Evolutionary conservation across 345 rosid species (phyloP), one percentile per base, ranked within the genome.

Genomic region (Hirschfeldia incana): DNA sequence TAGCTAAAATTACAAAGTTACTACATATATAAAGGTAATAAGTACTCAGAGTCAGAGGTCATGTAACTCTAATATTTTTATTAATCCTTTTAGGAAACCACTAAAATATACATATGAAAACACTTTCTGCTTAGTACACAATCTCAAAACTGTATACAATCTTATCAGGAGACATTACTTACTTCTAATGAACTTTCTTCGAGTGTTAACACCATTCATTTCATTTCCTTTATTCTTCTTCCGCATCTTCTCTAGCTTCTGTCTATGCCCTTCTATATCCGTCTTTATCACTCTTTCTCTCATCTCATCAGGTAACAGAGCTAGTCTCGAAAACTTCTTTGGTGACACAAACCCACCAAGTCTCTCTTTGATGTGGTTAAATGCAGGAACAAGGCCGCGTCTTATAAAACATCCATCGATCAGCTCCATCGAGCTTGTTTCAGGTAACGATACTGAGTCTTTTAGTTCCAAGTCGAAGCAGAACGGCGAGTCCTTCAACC

Each of bases 401-500:
- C 98, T 89, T 5, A 94, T 87, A 69, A 89, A 90, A 85, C 94
- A 89, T 61, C 98, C 95, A 5, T 90, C 92, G 2, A 94, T 80
- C 69, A 94, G 89, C 80, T 89, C 89, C 94, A 92, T 87, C 9
- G 97, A 89, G 85, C 85, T 94, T 60, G 76, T 44, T 70, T 89
- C 91, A 0, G 95, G 97, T 62, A 92, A 89, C 28, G 88, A 74
- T 6, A 87, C 68, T 0, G 87, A 85, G 71, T 94, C 89, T 82
- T 89, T 94, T 67, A 94, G 77, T 81, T 94, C 97, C 7, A 94
- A 88, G 88, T 94, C 98, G 63, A 91, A 79, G 85, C 98, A 94
- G 82, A 94, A 94, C 0, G 97, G 97, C 3, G 97, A 92, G 83
- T 94, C 98, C 85, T 92, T 94, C 78, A 94, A 81, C 98, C 98